Conservation (phyloP, 169 alveolate species). For the Miamiensis avidus region DNA sequence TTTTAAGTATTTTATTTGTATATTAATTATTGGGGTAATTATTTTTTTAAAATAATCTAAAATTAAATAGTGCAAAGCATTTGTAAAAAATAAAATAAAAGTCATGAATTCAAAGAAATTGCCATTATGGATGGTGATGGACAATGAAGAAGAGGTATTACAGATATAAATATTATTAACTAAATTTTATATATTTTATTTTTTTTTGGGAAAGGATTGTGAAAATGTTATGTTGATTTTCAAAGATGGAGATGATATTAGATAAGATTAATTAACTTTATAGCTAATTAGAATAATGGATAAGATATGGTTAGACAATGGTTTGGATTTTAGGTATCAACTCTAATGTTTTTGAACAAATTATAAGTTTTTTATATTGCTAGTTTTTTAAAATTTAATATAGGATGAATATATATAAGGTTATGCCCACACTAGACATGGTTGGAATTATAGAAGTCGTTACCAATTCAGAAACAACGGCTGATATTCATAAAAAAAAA, state of each 20-base stretch:
- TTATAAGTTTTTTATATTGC: background rate
- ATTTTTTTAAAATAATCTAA: background rate
- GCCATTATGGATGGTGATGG: conserved; percentile 73
- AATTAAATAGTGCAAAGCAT: background rate
- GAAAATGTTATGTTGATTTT: conserved; percentile 52
- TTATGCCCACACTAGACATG: conserved; percentile 69
- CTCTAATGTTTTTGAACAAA: no score
- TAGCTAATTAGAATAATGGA: conserved; percentile 83
- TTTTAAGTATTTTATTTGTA: conserved; percentile 34
- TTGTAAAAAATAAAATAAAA: conserved; percentile 46
- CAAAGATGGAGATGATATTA: conserved; percentile 85
- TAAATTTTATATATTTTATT: no score
- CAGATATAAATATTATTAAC: no score
- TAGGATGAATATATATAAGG: conserved; percentile 73
- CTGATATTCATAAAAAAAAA: conserved; percentile 65
- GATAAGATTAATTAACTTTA: conserved; percentile 78
- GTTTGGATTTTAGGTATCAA: conserved; percentile 52
- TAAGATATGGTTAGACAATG: conserved; percentile 71
- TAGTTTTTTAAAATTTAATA: background rate
- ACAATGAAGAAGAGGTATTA: conserved; percentile 52
- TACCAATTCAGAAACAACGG: conserved; percentile 58
- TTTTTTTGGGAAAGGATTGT: background rate
- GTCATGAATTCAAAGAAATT: conserved; percentile 77
- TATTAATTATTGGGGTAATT: conserved; percentile 18
- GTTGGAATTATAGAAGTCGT: conserved; percentile 83